phyloP scores from a whole-genome alignment of 257 asterid species.

The Penstemon davidsonii region DNA sequence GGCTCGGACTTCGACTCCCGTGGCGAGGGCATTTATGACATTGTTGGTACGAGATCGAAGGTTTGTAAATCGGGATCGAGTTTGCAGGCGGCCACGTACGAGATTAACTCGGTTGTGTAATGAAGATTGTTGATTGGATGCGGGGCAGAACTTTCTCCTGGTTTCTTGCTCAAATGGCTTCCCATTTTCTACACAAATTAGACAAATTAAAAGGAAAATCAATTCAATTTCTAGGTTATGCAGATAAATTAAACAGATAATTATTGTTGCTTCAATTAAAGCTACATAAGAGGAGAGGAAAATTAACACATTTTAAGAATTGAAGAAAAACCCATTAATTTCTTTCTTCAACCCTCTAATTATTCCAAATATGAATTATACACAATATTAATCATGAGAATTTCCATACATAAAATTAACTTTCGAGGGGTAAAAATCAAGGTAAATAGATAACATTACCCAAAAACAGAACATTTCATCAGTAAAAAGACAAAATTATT shows the following conservation, averaged over 20 bases:
- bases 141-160: conserved; percentile 58
- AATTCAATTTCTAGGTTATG: neutral
- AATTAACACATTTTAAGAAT: too few species aligned
- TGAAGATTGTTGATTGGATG: conserved; percentile 55
- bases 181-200: conserved; percentile 51
- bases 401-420: too few species aligned
- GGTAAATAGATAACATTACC: neutral
- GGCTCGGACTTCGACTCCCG: conserved; percentile 83
- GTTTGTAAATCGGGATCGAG: conserved; percentile 62
- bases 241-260: neutral
- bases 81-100: conserved; percentile 84
- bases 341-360: too few species aligned
- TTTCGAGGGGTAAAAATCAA: too few species aligned
- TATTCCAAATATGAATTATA: too few species aligned
- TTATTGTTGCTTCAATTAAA: conserved; percentile 4
- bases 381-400: too few species aligned
- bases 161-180: conserved; percentile 80
- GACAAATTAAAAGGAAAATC: neutral
- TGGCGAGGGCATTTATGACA: conserved; percentile 67
- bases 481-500: neutral
- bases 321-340: too few species aligned
- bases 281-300: too few species aligned
- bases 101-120: conserved; percentile 50
- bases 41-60: conserved; percentile 71
- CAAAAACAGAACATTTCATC: too few species aligned